Evolutionary conservation across 768 basidiomycete species (phyloP), one percentile per base, ranked within the genome.

Genomic region (Tricholoma furcatifolium): DNA sequence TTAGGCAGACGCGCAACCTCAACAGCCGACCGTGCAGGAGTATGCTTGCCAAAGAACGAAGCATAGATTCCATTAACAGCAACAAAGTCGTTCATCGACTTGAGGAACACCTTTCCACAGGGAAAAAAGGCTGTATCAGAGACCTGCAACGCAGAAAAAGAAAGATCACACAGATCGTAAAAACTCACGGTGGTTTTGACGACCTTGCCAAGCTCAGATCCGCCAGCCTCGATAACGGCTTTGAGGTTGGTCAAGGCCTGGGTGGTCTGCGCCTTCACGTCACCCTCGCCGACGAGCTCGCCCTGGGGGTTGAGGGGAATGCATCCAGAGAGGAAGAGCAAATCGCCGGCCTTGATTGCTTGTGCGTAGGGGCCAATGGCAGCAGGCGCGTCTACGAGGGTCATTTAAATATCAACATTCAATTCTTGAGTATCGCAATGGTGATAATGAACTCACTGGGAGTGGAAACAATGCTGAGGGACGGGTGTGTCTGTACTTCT

Each of bases 21-120:
- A 47, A 99, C 91, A 30, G 89, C 84, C 27, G 93, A 93, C 56
- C 97, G 79, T 3, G 97, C 94, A 43, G 97, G 96, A 70, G 91
- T 94, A 74, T 95, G 91, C 30, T 82, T 78, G 9, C 91, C 93
- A 66, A 98, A 98, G 71, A 91, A 87, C 50, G 81, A 74, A 32
- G 81, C 81, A 67, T 97, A 98, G 56, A 93, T 76, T 14, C 70
- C 80, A 68, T 98, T 98, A 62, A 97, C 83, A 36, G 79, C 73
- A 3, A 65, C 83, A 65, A 98, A 98, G 69, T 99, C 91, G 59
- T 91, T 76, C 92, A 98, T 95, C 56, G 81, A 74, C 69, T 96
- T 93, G 67, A 98, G 70, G 74, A 97, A 98, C 21, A 95, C 87
- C 93, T 94, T 54, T 2, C 43, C 43, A 39, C 31, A 30, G 32